Base-by-base conservation (phyloP, 306 rosid genomes). In the Lathyrus oleraceus region DNA sequence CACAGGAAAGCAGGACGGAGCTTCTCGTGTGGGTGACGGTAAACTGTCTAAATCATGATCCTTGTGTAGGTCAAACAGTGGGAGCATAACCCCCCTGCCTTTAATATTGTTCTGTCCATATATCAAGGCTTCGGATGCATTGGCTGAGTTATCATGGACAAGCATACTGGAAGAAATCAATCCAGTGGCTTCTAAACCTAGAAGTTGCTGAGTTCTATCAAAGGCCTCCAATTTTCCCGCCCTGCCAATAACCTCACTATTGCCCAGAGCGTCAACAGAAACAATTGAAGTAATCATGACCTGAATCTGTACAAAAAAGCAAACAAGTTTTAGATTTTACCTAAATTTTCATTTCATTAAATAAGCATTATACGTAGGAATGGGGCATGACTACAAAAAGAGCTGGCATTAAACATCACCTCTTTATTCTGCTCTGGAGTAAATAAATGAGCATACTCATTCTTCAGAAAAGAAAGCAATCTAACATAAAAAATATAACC, bases 31-130 rank as follows among this genome's bases (percentile, higher is more conserved):
- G 30, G 99, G 99, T 13, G 99, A 95, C 19, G 99, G 99, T 67
- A 95, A 90, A 80, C 97, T 89, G 83, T 95, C 99, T 36, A 27
- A 82, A 76, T 95, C 99, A 61, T 95, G 99, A 73, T 89, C 97
- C 87, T 87, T 90, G 82, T 95, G 99, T 77, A 91, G 95, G 79
- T 95, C 99, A 27, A 95, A 78, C 70, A 95, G 80, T 44, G 99
- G 99, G 17, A 91, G 85, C 71, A 85, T 78, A 58, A 73, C 14
- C 38, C 91, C n/a, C 95, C 95, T 88, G 66, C 88, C 74, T 86
- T 82, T 91, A 14, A 80, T 32, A 77, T 70, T 84, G 77, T 83
- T 77, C 39, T 74, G 83, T 49, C 86, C 89, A 73, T 85, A 69
- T 76, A 69, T 81, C 39, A 67, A 70, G 58, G 69, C 59, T 10